These are phyloP conservation scores for Solanum etuberosum DNA, from an alignment of 257 asterid species.

Conservation along the genomic window DNA sequence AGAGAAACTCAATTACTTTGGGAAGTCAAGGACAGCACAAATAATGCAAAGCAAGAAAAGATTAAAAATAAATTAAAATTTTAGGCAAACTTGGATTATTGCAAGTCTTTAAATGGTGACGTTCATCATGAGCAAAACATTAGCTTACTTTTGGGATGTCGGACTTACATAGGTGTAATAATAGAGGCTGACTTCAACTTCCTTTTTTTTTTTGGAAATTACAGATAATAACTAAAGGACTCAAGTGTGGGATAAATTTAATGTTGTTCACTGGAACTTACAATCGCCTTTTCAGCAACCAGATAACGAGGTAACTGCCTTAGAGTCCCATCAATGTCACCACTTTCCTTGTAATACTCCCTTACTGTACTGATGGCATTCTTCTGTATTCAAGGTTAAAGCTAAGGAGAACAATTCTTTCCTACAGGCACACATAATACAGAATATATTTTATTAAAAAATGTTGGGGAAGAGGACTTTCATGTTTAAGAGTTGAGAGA, in stretches of 20 bases:
- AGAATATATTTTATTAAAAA: not conserved
- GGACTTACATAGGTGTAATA: not conserved
- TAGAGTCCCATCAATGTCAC: slow-evolving; percentile 75
- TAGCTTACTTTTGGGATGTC: not conserved
- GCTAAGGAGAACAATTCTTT: slow-evolving; percentile 32
- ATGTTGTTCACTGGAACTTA: slow-evolving; percentile 24
- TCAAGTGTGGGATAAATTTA: not conserved
- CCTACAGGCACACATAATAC: not conserved
- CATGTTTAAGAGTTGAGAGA: slow-evolving; percentile 1
- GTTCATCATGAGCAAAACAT: not conserved
- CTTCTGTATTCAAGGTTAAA: slow-evolving; percentile 47
- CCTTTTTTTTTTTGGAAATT: not conserved
- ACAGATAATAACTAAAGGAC: not conserved
- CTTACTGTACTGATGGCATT: slow-evolving; percentile 48
- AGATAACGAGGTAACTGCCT: slow-evolving; percentile 78
- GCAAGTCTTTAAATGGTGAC: not conserved
- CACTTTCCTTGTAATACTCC: slow-evolving; percentile 74
- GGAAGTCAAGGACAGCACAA: not conserved
- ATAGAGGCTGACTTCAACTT: not conserved
- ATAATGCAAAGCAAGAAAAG: not conserved
- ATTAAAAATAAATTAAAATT: not conserved
- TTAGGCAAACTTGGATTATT: not conserved
- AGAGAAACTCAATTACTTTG: not conserved
- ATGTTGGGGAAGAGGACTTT: not conserved
- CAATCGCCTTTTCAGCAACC: slow-evolving; percentile 90